Conservation (phyloP, 2,329 filamentous ascomycete genomes). For the Epichloe aotearoae region DNA sequence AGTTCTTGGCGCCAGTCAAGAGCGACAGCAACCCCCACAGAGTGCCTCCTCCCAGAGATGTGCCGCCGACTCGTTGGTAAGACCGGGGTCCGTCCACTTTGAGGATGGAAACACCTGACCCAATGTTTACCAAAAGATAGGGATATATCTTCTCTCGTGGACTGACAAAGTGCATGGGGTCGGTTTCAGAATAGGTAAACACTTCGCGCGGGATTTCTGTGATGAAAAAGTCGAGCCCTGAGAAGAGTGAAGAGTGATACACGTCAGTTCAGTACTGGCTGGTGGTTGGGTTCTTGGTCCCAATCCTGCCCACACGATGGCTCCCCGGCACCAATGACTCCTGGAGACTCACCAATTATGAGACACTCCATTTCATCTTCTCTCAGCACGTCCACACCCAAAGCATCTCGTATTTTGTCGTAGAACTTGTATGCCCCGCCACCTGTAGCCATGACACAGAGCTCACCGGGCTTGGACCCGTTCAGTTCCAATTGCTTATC, state of each 20-base stretch:
- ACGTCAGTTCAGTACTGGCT: neutral
- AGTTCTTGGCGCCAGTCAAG: slow-evolving; percentile 84
- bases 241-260: neutral
- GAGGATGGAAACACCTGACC: slow-evolving; percentile 91
- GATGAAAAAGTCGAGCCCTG: slow-evolving; percentile 98
- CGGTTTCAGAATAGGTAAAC: slow-evolving; percentile 85
- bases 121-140: slow-evolving; percentile 95
- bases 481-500: slow-evolving; percentile 67
- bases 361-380: slow-evolving; percentile 99
- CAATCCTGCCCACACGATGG: neutral
- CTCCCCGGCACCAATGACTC: neutral
- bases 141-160: slow-evolving; percentile 77
- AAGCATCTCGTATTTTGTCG: slow-evolving; percentile 68
- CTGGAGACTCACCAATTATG: slow-evolving; percentile 57
- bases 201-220: slow-evolving; percentile 94
- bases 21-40: slow-evolving; percentile 90
- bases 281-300: neutral
- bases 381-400: slow-evolving; percentile 76
- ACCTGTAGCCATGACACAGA: slow-evolving; percentile 91
- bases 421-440: slow-evolving; percentile 97
- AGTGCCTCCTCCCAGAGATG: slow-evolving; percentile 89
- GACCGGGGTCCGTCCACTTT: slow-evolving; percentile 84
- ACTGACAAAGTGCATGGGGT: slow-evolving; percentile 80
- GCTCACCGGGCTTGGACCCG: slow-evolving; percentile 54
- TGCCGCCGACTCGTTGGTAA: slow-evolving; percentile 85